These are phyloP conservation scores for Phytopythium cucurbitacearum DNA, from an alignment of 352 stramenopile species.

Conservation along the genomic window DNA sequence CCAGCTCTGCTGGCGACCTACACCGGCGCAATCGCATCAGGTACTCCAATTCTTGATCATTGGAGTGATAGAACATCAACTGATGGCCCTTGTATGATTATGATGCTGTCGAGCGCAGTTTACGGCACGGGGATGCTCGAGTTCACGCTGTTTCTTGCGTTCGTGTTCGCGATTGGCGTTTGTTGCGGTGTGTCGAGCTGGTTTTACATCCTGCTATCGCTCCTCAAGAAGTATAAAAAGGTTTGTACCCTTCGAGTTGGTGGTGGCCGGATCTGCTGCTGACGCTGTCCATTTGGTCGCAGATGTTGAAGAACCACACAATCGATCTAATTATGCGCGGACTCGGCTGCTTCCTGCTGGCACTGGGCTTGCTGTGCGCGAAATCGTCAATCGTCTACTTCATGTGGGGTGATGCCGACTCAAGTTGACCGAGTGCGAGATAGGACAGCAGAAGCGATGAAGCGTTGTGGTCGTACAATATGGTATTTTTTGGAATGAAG, in stretches of 20 bases:
- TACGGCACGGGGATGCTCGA: conserved; percentile 85
- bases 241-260: conserved; percentile 18
- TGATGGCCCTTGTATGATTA: not conserved
- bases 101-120: conserved; percentile 28
- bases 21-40: conserved; percentile 82
- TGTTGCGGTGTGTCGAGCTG: conserved; percentile 84
- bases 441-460: not conserved
- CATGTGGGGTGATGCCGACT: conserved; percentile 32
- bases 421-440: conserved; percentile 15
- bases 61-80: not conserved
- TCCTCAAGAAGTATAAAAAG: conserved; percentile 90
- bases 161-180: conserved; percentile 82
- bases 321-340: conserved; percentile 81
- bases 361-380: conserved; percentile 69
- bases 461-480: not conserved
- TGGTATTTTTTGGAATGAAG: no score
- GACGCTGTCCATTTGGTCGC: not conserved
- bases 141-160: conserved; percentile 78
- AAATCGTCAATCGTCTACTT: conserved; percentile 88
- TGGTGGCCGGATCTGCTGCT: not conserved
- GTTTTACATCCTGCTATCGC: conserved; percentile 84
- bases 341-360: conserved; percentile 81
- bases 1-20: conserved; percentile 82
- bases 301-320: conserved; percentile 84
- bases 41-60: conserved; percentile 5